phyloP scores from a whole-genome alignment of 768 basidiomycete genomes.

The Leccinum obscurum region DNA sequence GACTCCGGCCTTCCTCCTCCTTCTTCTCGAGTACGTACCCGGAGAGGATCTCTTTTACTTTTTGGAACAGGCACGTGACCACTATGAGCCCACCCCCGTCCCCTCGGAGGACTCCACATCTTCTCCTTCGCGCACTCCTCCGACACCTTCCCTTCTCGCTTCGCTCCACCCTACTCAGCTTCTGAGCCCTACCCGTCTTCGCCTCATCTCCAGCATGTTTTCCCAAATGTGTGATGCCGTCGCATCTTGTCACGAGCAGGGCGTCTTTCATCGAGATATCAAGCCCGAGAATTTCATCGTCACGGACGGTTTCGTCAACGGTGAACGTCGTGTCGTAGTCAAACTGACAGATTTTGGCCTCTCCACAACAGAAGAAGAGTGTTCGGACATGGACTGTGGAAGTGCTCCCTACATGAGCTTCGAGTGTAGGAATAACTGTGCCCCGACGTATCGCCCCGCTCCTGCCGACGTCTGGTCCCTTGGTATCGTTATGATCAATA shows the following conservation, averaged over 20 bases:
- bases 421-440: slow-evolving; percentile 97
- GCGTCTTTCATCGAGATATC: slow-evolving; percentile 96
- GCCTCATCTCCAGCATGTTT: slow-evolving; percentile 97
- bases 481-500: slow-evolving; percentile 98
- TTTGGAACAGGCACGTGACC: slow-evolving; percentile 93
- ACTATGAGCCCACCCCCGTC: slow-evolving; percentile 56
- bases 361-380: slow-evolving; percentile 84
- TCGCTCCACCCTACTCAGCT: slow-evolving; percentile 76
- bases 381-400: slow-evolving; percentile 97
- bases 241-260: slow-evolving; percentile 86
- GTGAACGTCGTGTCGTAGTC: slow-evolving; percentile 90
- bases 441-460: slow-evolving; percentile 90
- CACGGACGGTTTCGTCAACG: slow-evolving; percentile 69
- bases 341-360: slow-evolving; percentile 97
- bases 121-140: slow-evolving; percentile 69
- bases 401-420: slow-evolving; percentile 99
- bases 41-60: slow-evolving; percentile 99
- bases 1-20: slow-evolving; percentile 86
- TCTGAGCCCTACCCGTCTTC: slow-evolving; percentile 83
- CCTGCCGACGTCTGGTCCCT: slow-evolving; percentile 99
- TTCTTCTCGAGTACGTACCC: slow-evolving; percentile 93
- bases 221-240: slow-evolving; percentile 99
- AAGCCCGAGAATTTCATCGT: slow-evolving; percentile 99
- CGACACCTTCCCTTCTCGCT: slow-evolving; percentile 90
- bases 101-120: slow-evolving; percentile 14